Conservation (phyloP, 176 grass and related monocot genomes). For the Bolboschoenus planiculmis region DNA sequence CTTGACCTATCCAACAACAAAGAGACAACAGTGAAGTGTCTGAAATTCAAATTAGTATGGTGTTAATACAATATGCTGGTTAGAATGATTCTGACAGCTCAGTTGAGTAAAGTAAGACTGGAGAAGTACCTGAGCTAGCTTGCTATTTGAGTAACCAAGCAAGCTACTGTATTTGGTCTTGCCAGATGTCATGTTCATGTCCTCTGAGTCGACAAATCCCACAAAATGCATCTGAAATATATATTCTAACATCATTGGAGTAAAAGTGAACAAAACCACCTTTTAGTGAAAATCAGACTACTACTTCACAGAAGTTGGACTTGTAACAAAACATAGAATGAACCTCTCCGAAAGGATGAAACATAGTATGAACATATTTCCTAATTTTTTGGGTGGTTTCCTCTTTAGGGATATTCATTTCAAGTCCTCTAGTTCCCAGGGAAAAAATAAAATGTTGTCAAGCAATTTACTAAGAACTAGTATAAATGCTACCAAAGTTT, state of each 20-base stretch:
- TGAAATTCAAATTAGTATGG: slow-evolving; percentile 17
- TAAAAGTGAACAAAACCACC: background rate
- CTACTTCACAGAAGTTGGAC: background rate
- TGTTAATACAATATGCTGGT: background rate
- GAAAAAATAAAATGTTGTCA: background rate
- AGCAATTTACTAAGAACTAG: background rate
- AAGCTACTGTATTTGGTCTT: slow-evolving; percentile 69
- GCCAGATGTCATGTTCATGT: slow-evolving; percentile 81
- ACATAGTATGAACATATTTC: background rate
- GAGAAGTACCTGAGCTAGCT: slow-evolving; percentile 73
- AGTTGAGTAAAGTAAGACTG: background rate
- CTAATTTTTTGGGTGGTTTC: background rate
- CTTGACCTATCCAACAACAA: slow-evolving; percentile 54
- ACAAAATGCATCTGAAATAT: slow-evolving; percentile 77
- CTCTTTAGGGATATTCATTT: background rate
- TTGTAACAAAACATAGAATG: background rate
- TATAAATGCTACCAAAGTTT: background rate
- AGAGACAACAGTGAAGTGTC: slow-evolving; percentile 2
- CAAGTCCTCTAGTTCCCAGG: background rate
- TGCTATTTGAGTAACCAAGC: slow-evolving; percentile 86
- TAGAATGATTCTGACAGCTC: background rate
- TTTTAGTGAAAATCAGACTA: background rate
- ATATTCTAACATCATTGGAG: background rate
- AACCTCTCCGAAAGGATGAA: background rate
- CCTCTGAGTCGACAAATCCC: slow-evolving; percentile 78